A percentile compares a stretch with the other conserved stretches of the same genome.
Conservation (phyloP, 306 rosid genomes). For the Arachis stenosperma region DNA sequence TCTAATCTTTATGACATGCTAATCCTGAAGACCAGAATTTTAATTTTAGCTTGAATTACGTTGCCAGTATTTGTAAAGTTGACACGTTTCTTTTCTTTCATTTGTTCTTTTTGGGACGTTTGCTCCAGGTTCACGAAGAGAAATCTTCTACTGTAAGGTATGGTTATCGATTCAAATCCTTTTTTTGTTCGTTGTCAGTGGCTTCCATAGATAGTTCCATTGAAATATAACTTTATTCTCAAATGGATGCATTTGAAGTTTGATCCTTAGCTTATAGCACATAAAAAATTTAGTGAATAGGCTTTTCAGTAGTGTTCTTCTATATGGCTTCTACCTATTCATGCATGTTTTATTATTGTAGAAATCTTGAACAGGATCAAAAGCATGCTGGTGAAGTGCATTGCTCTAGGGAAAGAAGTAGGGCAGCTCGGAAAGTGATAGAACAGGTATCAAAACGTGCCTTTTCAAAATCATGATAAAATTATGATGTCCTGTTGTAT, state of each 20-base stretch:
- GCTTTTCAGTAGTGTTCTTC: constrained; percentile 23
- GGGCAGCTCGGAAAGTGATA: constrained; percentile 72
- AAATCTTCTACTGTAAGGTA: constrained; percentile 69
- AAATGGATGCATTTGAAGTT: background rate
- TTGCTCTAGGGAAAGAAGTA: constrained; percentile 93
- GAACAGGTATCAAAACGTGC: constrained; percentile 59
- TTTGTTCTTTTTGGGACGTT: constrained; percentile 29
- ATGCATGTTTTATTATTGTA: constrained; percentile 31
- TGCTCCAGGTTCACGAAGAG: constrained; percentile 63
- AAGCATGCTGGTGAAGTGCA: constrained; percentile 66
- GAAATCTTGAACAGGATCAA: constrained; percentile 50
- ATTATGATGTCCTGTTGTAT: constrained; percentile 2
- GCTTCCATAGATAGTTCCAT: background rate
- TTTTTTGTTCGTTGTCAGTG: constrained; percentile 18
- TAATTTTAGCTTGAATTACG: constrained; percentile 11
- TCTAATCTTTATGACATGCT: background rate
- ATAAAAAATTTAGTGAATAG: constrained; percentile 5
- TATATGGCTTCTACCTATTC: background rate
- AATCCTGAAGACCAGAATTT: background rate
- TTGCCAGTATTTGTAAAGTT: constrained; percentile 32
- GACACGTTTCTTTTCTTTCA: constrained; percentile 34
- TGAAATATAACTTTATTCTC: constrained; percentile 12
- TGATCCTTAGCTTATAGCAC: constrained; percentile 8
- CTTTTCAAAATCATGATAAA: constrained; percentile 18
- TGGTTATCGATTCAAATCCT: constrained; percentile 3